Conservation (phyloP, 2,329 filamentous ascomycete genomes). For the Fusarium albosuccineum region DNA sequence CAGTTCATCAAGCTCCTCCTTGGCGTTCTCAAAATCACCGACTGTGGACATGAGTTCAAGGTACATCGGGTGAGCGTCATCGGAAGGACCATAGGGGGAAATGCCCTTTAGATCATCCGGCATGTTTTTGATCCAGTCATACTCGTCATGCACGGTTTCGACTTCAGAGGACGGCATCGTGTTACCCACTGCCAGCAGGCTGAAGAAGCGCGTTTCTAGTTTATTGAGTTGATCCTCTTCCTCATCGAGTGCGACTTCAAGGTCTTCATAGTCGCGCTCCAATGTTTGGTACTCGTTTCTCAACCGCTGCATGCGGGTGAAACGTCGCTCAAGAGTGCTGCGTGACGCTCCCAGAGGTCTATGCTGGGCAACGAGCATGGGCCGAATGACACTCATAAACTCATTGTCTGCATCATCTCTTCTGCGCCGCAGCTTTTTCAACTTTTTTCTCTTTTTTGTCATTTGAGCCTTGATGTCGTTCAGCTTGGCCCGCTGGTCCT, state of each 20-base stretch:
- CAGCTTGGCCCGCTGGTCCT: conserved; percentile 49
- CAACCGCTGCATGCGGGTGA: conserved; percentile 54
- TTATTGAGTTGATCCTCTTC: conserved; percentile 52
- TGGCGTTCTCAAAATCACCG: conserved; percentile 60
- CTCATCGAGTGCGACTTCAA: conserved; percentile 52
- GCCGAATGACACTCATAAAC: conserved; percentile 56
- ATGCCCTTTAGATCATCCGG: conserved; percentile 55
- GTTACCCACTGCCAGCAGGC: conserved; percentile 51
- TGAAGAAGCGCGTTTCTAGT: conserved; percentile 56
- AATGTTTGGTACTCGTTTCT: conserved; percentile 54
- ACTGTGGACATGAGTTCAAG: conserved; percentile 57
- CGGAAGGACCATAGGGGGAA: conserved; percentile 49
- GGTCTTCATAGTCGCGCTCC: conserved; percentile 54
- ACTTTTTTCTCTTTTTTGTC: conserved; percentile 48
- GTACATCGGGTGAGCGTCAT: conserved; percentile 63
- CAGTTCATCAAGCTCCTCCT: conserved; percentile 62
- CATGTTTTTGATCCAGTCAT: conserved; percentile 35
- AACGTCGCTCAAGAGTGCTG: conserved; percentile 45
- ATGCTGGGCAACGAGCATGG: conserved; percentile 50
- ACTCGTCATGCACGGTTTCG: conserved; percentile 19
- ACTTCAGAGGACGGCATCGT: conserved; percentile 18
- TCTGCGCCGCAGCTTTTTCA: conserved; percentile 49
- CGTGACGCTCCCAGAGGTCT: conserved; percentile 36
- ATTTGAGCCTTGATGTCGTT: conserved; percentile 50
- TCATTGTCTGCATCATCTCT: conserved; percentile 56